Conservation (phyloP, 2,329 filamentous ascomycete genomes). For the Verticillium longisporum region DNA sequence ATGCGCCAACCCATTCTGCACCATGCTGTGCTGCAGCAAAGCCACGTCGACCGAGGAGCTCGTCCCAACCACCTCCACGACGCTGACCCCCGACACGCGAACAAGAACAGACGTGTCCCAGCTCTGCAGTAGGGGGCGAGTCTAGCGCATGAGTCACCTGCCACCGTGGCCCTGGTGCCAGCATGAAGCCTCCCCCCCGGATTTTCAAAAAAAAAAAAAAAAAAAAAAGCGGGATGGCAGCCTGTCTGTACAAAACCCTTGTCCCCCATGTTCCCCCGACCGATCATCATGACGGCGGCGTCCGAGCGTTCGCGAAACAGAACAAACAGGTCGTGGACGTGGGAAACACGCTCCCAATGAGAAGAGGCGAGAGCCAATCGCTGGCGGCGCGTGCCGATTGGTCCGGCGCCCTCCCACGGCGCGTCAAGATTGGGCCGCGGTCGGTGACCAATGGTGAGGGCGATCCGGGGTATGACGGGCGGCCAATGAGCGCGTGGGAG, state of each 20-base stretch:
- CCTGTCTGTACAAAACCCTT: too few species aligned
- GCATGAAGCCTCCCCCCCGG: background rate
- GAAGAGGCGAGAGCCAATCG: background rate
- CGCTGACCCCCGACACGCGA: background rate
- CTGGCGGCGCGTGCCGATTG: constrained; percentile 7
- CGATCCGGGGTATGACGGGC: background rate
- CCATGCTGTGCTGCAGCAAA: background rate
- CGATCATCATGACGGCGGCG: background rate
- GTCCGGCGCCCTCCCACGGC: constrained; percentile 4
- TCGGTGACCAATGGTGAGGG: background rate
- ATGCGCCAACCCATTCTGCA: background rate
- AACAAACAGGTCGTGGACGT: background rate
- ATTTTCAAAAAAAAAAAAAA: too few species aligned
- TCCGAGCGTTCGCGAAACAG: background rate
- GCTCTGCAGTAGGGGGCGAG: background rate
- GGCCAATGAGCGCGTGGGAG: background rate
- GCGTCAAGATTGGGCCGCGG: constrained; percentile 10
- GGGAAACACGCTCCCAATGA: background rate
- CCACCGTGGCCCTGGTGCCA: background rate
- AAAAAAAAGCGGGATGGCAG: background rate
- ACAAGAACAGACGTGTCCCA: background rate
- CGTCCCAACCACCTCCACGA: background rate
- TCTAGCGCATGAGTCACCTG: background rate
- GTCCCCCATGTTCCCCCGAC: background rate
- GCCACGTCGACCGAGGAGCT: background rate